Evolutionary conservation across 768 basidiomycete genomes (phyloP).

Genomic region (Macrolepiota albuminosa): DNA sequence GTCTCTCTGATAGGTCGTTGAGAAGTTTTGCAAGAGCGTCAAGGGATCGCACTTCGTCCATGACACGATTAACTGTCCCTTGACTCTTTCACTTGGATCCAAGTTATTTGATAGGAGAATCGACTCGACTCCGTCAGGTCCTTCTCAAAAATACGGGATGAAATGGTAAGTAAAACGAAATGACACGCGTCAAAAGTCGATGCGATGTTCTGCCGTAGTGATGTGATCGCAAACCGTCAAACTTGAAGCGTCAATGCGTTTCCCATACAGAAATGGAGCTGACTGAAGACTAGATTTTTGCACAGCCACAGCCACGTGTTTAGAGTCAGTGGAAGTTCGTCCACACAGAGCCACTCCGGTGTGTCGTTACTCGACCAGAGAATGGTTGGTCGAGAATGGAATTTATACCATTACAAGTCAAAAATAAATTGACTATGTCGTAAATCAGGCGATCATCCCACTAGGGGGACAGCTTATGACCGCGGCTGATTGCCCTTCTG

Average conservation of each 20-base stretch:
- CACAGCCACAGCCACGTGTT: too few species aligned
- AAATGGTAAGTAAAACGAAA: constrained; percentile 25
- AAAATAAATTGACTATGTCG: too few species aligned
- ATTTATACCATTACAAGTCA: too few species aligned
- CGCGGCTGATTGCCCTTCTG: not conserved
- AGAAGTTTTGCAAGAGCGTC: constrained; percentile 62
- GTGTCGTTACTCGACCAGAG: too few species aligned
- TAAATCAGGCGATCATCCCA: too few species aligned
- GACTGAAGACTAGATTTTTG: too few species aligned
- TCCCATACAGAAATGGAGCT: not conserved
- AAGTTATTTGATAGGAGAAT: not conserved
- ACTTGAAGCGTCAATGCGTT: not conserved
- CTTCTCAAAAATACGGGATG: constrained; percentile 15
- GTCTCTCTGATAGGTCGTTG: constrained; percentile 49
- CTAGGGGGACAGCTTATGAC: too few species aligned
- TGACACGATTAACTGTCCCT: constrained; percentile 16
- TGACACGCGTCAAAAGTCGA: not conserved
- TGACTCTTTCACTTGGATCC: not conserved
- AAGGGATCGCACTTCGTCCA: constrained; percentile 58
- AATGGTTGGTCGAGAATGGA: too few species aligned
- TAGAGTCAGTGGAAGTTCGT: too few species aligned
- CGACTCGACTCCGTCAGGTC: not conserved
- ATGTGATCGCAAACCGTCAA: not conserved
- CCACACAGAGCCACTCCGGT: too few species aligned
- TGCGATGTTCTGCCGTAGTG: not conserved